Percentiles rank a stretch among this genome's conserved stretches.
Conservation (phyloP, 176 grass and related monocot species). For the Triticum timopheevii region DNA sequence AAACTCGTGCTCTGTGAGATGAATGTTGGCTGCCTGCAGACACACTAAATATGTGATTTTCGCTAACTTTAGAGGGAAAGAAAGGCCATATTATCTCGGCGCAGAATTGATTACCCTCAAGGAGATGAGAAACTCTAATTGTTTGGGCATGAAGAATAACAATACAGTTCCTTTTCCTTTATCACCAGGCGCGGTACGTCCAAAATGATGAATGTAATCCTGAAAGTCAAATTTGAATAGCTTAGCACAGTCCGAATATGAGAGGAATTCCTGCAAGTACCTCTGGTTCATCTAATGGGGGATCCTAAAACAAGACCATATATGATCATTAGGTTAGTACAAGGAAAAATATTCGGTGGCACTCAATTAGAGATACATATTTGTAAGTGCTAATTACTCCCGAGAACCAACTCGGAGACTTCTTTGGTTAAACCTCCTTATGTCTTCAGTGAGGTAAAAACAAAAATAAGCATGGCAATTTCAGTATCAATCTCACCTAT, state of each 20-base stretch:
- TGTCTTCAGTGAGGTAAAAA: too few relatives aligned
- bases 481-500: too few relatives aligned
- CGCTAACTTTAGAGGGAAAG: too few relatives aligned
- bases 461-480: too few relatives aligned
- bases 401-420: not conserved
- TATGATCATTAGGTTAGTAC: not conserved
- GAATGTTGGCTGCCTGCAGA: too few relatives aligned
- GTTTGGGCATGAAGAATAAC: too few relatives aligned
- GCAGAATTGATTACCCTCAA: too few relatives aligned
- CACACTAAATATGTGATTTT: too few relatives aligned
- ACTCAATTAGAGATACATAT: constrained; percentile 6
- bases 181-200: constrained; percentile 73
- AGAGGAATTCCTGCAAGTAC: constrained; percentile 36
- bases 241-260: not conserved
- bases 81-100: too few relatives aligned
- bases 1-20: too few relatives aligned
- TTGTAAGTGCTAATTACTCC: not conserved
- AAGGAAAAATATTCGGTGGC: not conserved
- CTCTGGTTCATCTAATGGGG: constrained; percentile 74
- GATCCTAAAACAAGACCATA: constrained; percentile 56
- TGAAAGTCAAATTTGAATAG: constrained; percentile 38
- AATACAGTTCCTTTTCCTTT: constrained; percentile 48
- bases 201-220: constrained; percentile 89
- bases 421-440: not conserved
- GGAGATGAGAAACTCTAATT: too few relatives aligned